Conservation (phyloP, 225 moss, liverwort and hornwort species). For the Climacium dendroides region DNA sequence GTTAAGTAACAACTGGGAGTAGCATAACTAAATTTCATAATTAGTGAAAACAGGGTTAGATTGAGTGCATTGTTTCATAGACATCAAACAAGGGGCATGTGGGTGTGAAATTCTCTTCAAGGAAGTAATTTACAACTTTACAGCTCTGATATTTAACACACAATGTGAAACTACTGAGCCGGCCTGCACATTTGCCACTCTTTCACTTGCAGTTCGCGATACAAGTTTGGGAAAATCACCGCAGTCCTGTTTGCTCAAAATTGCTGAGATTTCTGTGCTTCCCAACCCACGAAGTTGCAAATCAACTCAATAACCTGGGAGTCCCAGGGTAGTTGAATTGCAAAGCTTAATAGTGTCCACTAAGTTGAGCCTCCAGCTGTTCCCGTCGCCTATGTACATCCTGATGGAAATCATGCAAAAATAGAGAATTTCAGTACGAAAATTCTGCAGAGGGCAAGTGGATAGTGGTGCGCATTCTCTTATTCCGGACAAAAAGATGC, state of each 20-base stretch:
- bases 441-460: background rate
- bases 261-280: background rate
- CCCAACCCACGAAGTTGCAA: background rate
- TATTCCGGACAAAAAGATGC: background rate
- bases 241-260: background rate
- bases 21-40: background rate
- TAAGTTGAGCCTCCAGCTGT: slow-evolving; percentile 31
- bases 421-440: background rate
- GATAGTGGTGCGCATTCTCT: background rate
- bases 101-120: background rate
- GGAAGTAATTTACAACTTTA: background rate
- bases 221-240: background rate
- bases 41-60: background rate
- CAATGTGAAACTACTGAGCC: background rate
- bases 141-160: background rate
- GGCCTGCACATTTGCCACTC: background rate
- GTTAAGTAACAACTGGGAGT: too few species aligned
- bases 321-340: background rate
- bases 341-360: slow-evolving; percentile 1
- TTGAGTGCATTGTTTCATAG: background rate
- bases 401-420: background rate
- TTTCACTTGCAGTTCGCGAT: background rate
- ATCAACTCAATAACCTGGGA: background rate
- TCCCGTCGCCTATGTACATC: slow-evolving; percentile 33
- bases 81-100: background rate